A percentile compares a stretch with the other conserved stretches of the same genome.
Conservation (phyloP, 2,329 filamentous ascomycete genomes). For the Penicillium sp. region DNA sequence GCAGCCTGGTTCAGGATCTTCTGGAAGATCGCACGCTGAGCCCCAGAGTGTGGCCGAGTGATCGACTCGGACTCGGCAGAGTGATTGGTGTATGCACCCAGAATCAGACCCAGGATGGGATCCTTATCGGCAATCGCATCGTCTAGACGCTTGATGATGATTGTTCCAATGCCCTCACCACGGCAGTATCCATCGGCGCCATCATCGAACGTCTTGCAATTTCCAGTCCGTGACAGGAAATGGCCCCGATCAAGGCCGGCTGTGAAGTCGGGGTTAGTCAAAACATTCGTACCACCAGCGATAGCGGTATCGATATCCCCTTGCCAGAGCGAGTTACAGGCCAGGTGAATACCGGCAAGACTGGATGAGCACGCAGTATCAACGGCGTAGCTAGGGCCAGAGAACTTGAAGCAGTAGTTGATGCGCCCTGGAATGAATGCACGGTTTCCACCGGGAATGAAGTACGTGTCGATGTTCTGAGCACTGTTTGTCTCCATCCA, state of each 20-base stretch:
- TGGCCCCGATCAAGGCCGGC: slow-evolving; percentile 63
- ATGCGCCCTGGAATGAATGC: slow-evolving; percentile 66
- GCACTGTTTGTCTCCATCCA: slow-evolving; percentile 58
- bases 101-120: slow-evolving; percentile 46
- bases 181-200: too few relatives aligned
- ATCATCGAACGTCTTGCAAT: too few relatives aligned
- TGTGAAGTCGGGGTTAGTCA: slow-evolving; percentile 79
- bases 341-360: slow-evolving; percentile 68
- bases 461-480: slow-evolving; percentile 36
- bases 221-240: slow-evolving; percentile 38
- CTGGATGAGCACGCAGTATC: slow-evolving; percentile 69
- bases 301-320: slow-evolving; percentile 78
- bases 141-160: slow-evolving; percentile 11
- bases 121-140: slow-evolving; percentile 55
- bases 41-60: slow-evolving; percentile 40
- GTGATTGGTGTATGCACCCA: slow-evolving; percentile 46
- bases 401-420: slow-evolving; percentile 76
- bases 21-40: slow-evolving; percentile 35
- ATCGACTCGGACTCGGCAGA: slow-evolving; percentile 50
- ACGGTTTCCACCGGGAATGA: slow-evolving; percentile 62
- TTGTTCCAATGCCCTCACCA: too few relatives aligned
- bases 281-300: slow-evolving; percentile 70
- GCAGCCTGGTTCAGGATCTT: slow-evolving; percentile 40
- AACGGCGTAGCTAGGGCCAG: slow-evolving; percentile 68
- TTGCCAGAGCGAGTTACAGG: slow-evolving; percentile 70